Percentiles rank a stretch among this genome's conserved stretches.
Conservation (phyloP, 495 filamentous ascomycete species). For the Tuber indicum region DNA sequence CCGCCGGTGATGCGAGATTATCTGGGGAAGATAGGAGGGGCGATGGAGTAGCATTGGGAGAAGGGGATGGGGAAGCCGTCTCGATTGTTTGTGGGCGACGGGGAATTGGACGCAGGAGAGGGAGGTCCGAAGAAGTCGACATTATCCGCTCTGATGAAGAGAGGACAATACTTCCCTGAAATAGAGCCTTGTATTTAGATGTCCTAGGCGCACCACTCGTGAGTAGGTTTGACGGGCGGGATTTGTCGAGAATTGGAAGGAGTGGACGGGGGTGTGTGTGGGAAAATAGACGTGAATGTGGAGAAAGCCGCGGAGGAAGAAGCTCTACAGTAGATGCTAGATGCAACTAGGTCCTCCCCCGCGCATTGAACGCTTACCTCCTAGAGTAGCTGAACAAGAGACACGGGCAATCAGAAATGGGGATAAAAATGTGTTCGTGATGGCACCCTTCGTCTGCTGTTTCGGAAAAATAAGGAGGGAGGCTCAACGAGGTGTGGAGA, state of each 20-base stretch:
- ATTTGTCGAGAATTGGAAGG: not conserved
- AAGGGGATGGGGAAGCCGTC: slow-evolving; percentile 49
- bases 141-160: slow-evolving; percentile 13
- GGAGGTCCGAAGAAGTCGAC: slow-evolving; percentile 46
- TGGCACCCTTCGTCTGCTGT: not conserved
- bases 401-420: not conserved
- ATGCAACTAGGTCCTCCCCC: not conserved
- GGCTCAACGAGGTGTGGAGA: not conserved
- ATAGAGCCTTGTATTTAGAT: not conserved
- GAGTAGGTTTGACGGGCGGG: not conserved
- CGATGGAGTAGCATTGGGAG: slow-evolving; percentile 51
- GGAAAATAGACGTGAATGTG: not conserved
- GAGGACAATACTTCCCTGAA: not conserved
- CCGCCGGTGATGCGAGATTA: slow-evolving; percentile 12
- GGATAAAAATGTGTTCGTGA: not conserved
- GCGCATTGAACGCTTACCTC: not conserved
- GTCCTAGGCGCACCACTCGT: not conserved
- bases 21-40: slow-evolving; percentile 33
- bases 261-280: not conserved
- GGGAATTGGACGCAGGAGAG: slow-evolving; percentile 64
- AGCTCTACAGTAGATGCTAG: not conserved
- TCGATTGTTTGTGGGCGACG: slow-evolving; percentile 66
- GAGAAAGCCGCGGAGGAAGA: slow-evolving; percentile 3
- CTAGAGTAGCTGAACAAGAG: not conserved
- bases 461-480: not conserved